Base-by-base conservation (phyloP, 2,329 filamentous ascomycete genomes). In the Fusarium lyarnte region DNA sequence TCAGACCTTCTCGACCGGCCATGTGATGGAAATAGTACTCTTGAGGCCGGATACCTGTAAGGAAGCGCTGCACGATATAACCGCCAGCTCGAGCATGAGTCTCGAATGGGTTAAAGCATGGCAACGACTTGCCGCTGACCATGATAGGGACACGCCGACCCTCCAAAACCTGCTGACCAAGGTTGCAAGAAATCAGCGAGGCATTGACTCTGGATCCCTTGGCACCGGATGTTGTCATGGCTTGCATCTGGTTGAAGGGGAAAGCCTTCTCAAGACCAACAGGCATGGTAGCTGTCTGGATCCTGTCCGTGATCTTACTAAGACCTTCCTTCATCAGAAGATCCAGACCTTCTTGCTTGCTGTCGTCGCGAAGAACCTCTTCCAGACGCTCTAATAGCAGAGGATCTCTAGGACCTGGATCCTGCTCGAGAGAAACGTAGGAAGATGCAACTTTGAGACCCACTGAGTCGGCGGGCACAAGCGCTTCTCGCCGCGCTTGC, bases 21-120 rank as follows among this genome's bases (percentile, higher is more conserved):
- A 99, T 99, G 82, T 97, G 94, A 88, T 99, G 96, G 86, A 99
- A 99, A 82, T 95, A 99, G 82, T 98, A 99, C 81, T 99, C 97
- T 79, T 99, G 96, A 8, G 96, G 96, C 60, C 95, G 91, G 69
- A 99, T 96, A 67, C 96, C 96, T 29, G 97, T 99, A 87, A 99
- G 92, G 89, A 99, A 99, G 80, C 96, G 94, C 79, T 97, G 94
- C 54, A 93, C 93, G 73, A 99, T 93, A 82, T 97, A 99, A 23
- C 96, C 96, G 77, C 95, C 95, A 57, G 96, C 96, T 75, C 94
- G 89, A 11, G 97, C 89, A 74, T 94, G 90, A 2, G 95, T 95
- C 76, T 99, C 96, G 78, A 93, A 98, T 2, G 95, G 93, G 78
- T 91, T 93, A 84, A 98, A 99, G 78, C 95, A 98, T 10, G 96